phyloP scores from a whole-genome alignment of 2,329 filamentous ascomycete genomes.

The Claviceps sp. region DNA sequence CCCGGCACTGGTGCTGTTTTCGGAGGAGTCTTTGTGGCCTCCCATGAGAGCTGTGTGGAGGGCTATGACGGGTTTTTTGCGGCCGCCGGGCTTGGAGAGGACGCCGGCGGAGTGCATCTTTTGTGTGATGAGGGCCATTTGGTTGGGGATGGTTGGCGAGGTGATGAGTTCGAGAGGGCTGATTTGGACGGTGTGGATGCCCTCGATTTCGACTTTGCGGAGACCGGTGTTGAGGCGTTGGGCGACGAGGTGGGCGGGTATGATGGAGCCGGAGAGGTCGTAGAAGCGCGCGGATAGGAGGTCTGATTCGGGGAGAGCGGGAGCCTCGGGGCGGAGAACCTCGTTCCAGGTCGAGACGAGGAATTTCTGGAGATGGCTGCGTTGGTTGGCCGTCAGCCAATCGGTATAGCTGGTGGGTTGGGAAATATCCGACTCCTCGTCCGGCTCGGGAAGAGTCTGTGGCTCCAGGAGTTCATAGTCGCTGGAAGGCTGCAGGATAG shows the following conservation, averaged over 20 bases:
- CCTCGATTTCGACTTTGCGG: slow-evolving; percentile 21
- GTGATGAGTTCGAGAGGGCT: slow-evolving; percentile 36
- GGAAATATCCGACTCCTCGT: slow-evolving; percentile 11
- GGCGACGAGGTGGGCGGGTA: slow-evolving; percentile 34
- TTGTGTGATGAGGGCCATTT: slow-evolving; percentile 29
- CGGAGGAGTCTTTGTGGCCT: background rate
- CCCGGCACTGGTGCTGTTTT: background rate
- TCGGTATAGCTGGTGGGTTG: slow-evolving; percentile 3
- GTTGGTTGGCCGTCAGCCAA: slow-evolving; percentile 26
- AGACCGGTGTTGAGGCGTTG: slow-evolving; percentile 30
- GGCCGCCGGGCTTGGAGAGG: slow-evolving; percentile 6
- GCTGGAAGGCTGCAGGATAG: slow-evolving; percentile 28
- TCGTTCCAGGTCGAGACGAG: slow-evolving; percentile 32
- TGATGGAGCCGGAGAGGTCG: slow-evolving; percentile 34
- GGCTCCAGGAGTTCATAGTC: slow-evolving; percentile 23
- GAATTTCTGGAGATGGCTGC: slow-evolving; percentile 24
- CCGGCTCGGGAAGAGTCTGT: slow-evolving; percentile 25
- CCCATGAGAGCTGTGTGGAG: slow-evolving; percentile 1
- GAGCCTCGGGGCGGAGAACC: slow-evolving; percentile 25
- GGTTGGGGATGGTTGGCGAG: slow-evolving; percentile 34
- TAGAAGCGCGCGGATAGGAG: slow-evolving; percentile 35
- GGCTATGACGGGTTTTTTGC: slow-evolving; percentile 6
- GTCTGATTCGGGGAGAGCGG: slow-evolving; percentile 27
- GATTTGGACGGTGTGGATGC: slow-evolving; percentile 25
- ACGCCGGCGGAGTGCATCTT: slow-evolving; percentile 13